These are phyloP conservation scores for Fusarium xyrophilum DNA, from an alignment of 2,329 filamentous ascomycete genomes.

Conservation along the genomic window DNA sequence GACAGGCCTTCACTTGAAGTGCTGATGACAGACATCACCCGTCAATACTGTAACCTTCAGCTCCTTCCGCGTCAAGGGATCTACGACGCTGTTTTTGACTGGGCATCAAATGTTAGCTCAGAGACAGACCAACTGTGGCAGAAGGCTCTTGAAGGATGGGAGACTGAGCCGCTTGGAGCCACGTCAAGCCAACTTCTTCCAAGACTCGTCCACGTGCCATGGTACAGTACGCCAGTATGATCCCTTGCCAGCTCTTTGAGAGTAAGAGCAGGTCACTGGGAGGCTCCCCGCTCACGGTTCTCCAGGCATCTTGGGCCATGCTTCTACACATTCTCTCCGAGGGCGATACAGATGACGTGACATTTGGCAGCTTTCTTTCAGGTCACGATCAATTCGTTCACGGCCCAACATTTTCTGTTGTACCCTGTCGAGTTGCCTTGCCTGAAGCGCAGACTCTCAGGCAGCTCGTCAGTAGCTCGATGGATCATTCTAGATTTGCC, in stretches of 20 bases:
- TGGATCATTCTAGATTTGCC: neutral
- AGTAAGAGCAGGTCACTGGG: conserved; percentile 4
- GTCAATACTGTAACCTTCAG: neutral
- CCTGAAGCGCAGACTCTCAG: conserved; percentile 2
- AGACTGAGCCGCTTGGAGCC: conserved; percentile 3
- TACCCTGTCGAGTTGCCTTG: conserved; percentile 2
- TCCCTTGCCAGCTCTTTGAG: neutral
- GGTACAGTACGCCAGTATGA: neutral
- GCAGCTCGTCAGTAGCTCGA: neutral
- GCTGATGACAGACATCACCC: neutral
- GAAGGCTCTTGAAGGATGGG: conserved; percentile 11
- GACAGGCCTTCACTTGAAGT: conserved; percentile 20
- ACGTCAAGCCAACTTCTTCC: neutral
- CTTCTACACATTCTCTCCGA: conserved; percentile 7
- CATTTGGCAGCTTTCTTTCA: conserved; percentile 12
- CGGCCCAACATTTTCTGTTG: conserved; percentile 20
- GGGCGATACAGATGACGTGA: conserved; percentile 7
- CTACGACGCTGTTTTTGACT: neutral
- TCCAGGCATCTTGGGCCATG: conserved; percentile 16
- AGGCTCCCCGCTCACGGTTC: neutral
- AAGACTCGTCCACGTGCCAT: neutral
- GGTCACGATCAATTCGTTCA: neutral
- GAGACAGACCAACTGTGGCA: conserved; percentile 9
- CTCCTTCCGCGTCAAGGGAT: neutral
- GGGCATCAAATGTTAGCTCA: neutral